These are phyloP conservation scores for Aegilops bicornis DNA, from an alignment of 176 grass and related monocot genomes.

Conservation along the genomic window DNA sequence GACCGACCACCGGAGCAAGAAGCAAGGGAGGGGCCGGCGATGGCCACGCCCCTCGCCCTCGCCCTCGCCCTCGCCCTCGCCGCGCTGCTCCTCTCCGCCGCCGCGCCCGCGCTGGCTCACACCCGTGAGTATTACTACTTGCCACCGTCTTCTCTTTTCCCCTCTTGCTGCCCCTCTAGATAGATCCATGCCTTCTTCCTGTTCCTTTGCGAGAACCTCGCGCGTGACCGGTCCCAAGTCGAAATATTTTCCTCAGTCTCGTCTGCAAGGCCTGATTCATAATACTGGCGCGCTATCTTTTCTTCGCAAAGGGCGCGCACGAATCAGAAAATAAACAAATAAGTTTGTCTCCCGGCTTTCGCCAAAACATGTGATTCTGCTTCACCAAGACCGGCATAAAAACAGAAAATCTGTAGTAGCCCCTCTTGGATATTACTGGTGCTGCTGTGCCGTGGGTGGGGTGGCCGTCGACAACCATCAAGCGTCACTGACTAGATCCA, in stretches of 20 bases:
- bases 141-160: neutral
- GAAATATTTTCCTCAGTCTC: neutral
- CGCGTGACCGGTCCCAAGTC: neutral
- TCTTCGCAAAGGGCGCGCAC: neutral
- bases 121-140: neutral
- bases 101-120: neutral
- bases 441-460: too few species aligned
- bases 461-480: neutral
- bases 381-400: neutral
- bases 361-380: neutral
- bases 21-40: neutral
- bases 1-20: neutral
- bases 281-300: neutral
- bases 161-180: neutral
- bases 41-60: neutral
- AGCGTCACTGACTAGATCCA: too few species aligned
- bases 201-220: neutral
- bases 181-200: neutral
- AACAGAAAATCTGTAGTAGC: neutral
- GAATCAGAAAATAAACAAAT: neutral
- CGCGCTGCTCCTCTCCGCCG: neutral
- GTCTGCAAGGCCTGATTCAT: neutral
- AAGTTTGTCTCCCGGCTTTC: neutral
- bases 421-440: neutral
- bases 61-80: neutral